Percentiles rank a stretch among this genome's conserved stretches.
Evolutionary conservation across 768 basidiomycete species (phyloP).

Genomic region (Tricholoma matsutake): DNA sequence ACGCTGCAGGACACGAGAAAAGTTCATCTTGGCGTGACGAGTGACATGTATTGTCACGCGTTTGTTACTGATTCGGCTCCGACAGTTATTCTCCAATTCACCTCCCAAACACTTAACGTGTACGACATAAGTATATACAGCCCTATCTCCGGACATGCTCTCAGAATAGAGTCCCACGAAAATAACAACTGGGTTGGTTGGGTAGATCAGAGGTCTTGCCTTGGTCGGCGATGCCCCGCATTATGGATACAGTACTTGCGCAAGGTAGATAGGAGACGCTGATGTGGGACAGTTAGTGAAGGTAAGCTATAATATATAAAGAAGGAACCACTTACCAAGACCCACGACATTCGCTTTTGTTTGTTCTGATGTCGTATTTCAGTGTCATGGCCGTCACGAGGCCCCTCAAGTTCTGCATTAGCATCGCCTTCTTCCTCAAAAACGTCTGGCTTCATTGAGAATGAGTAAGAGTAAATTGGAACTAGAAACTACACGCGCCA

Average conservation of each 20-base stretch:
- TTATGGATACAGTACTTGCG: not conserved
- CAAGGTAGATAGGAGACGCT: not conserved
- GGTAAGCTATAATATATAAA: too few relatives aligned
- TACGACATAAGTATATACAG: too few relatives aligned
- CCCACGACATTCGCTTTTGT: not conserved
- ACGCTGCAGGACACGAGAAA: conserved; percentile 22
- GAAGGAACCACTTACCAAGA: not conserved
- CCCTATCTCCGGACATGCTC: too few relatives aligned
- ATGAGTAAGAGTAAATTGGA: not conserved
- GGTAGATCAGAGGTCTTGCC: too few relatives aligned
- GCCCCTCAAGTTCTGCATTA: not conserved
- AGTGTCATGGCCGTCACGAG: not conserved
- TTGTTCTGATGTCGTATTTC: too few relatives aligned
- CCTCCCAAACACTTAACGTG: too few relatives aligned
- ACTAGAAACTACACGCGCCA: not conserved
- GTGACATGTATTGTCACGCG: conserved; percentile 9
- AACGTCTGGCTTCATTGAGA: not conserved
- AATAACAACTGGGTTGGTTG: too few relatives aligned
- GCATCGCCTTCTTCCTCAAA: not conserved
- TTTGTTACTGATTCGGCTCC: not conserved
- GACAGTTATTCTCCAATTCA: too few relatives aligned
- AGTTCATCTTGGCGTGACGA: conserved; percentile 26
- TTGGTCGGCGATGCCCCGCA: not conserved
- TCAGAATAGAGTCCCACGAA: too few relatives aligned
- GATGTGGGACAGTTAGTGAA: not conserved